Evolutionary conservation across 2,329 filamentous ascomycete species (phyloP).

Genomic region (Colletotrichum camelliae): DNA sequence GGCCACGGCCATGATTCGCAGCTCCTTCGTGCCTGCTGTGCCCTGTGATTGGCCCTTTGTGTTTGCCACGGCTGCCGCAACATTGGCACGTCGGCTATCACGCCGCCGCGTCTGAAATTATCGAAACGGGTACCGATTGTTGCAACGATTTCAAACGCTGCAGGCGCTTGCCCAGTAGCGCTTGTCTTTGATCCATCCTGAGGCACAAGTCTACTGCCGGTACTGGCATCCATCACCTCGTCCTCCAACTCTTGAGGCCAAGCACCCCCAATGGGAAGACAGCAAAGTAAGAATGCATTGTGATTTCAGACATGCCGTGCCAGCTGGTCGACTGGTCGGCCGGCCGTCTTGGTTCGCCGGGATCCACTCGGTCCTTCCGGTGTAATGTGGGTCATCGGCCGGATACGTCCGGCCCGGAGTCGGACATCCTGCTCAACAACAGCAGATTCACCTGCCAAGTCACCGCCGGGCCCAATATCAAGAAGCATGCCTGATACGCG

Average conservation of each 20-base stretch:
- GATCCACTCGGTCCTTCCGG: neutral
- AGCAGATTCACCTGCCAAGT: neutral
- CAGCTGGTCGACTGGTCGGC: neutral
- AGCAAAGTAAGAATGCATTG: neutral
- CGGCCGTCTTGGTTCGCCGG: neutral
- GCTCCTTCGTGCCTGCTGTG: neutral
- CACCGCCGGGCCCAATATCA: neutral
- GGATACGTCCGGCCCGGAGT: neutral
- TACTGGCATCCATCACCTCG: neutral
- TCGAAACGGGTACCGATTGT: slow-evolving; percentile 18
- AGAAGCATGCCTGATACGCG: neutral
- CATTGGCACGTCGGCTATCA: slow-evolving; percentile 2
- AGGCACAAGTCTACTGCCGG: neutral
- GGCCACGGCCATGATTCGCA: neutral
- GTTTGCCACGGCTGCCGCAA: neutral
- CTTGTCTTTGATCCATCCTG: neutral
- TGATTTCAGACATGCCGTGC: neutral
- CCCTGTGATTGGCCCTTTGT: neutral
- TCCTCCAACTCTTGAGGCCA: neutral
- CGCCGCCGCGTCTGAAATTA: slow-evolving; percentile 22
- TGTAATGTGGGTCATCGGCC: neutral
- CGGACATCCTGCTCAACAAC: neutral
- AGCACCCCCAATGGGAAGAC: neutral
- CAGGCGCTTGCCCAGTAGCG: slow-evolving; percentile 27
- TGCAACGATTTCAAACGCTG: neutral